Base-by-base conservation (phyloP, 345 rosid species). In the Populus ilicifolia region DNA sequence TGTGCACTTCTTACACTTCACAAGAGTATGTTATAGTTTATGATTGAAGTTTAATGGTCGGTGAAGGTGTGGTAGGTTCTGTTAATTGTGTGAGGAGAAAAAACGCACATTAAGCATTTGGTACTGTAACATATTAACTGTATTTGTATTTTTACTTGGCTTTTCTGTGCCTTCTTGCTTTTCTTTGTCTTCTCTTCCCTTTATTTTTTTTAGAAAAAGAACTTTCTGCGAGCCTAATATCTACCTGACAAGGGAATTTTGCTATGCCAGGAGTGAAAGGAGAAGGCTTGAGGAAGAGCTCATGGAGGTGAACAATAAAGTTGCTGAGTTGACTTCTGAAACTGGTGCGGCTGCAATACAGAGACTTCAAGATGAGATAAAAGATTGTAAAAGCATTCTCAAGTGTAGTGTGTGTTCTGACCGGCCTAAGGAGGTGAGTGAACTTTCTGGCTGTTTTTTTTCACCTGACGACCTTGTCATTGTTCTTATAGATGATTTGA, bases 331-430 rank as follows among this genome's bases (percentile, higher is more conserved):
- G 84, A 82, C 81, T 65, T 86, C 94, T 54, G 94, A 92, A 84
- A 93, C 81, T 35, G 93, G 92, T 67, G 99, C 93, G 85, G 93
- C 93, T 30, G 94, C 93, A n/a, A 86, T 93, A 78, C 86, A 86
- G 84, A 91, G 87, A 83, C 93, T 96, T n/a, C 97, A 92, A 83
- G 96, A 92, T 63, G 97, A 93, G 74, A 88, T 96, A 75, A 92
- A 89, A 62, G 92, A 87, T 52, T 93, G 93, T 87, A 92, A 91
- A 83, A 83, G 93, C 44, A 89, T 92, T 48, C 94, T 96, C 73
- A 96, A 96, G 82, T 96, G 99, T 74, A 89, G 99, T 9, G 98
- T 96, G 67, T 96, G 99, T 80, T 93, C 88, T 39, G 99, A 93
- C 86, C 88, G 98, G 77, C 94, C 98, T 56, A 96, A 96, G 83